phyloP scores from a whole-genome alignment of 768 basidiomycete species.

The Tricholoma sp. region DNA sequence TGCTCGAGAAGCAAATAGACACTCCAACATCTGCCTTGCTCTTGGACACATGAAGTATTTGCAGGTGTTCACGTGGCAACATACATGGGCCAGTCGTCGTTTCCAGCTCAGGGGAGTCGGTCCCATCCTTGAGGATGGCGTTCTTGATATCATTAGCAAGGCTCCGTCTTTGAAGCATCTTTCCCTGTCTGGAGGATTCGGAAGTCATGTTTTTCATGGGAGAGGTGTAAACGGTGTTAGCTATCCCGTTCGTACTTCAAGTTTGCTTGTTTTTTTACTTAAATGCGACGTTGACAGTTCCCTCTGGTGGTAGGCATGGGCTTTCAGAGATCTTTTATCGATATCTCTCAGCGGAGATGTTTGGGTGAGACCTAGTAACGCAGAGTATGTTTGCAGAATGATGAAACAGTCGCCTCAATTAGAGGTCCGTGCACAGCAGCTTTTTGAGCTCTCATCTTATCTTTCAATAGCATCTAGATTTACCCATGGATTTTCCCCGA shows the following conservation, averaged over 20 bases:
- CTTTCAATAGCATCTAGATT: constrained; percentile 31
- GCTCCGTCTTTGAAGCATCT: constrained; percentile 29
- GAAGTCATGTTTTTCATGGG: constrained; percentile 26
- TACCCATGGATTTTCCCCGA: constrained; percentile 40
- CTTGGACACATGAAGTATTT: constrained; percentile 38
- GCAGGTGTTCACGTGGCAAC: constrained; percentile 40
- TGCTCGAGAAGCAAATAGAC: constrained; percentile 8
- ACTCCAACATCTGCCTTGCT: constrained; percentile 33
- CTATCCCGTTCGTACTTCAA: constrained; percentile 27
- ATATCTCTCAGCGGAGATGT: constrained; percentile 22
- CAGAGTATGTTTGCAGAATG: constrained; percentile 19
- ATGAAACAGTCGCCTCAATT: constrained; percentile 22
- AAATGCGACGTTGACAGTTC: no score
- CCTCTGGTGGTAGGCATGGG: constrained; percentile 22
- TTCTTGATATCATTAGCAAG: constrained; percentile 27
- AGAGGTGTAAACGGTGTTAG: constrained; percentile 24
- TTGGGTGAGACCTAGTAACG: constrained; percentile 23
- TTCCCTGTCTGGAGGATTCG: constrained; percentile 34
- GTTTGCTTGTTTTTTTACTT: neutral
- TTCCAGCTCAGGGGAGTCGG: constrained; percentile 20
- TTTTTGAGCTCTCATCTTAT: neutral
- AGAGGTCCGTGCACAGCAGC: constrained; percentile 16
- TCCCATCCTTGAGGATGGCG: constrained; percentile 32
- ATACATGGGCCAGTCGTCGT: constrained; percentile 4
- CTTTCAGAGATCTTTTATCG: constrained; percentile 20